These are phyloP conservation scores for Craspedostauros australis DNA, from an alignment of 108 stramenopile genomes.

Conservation along the genomic window DNA sequence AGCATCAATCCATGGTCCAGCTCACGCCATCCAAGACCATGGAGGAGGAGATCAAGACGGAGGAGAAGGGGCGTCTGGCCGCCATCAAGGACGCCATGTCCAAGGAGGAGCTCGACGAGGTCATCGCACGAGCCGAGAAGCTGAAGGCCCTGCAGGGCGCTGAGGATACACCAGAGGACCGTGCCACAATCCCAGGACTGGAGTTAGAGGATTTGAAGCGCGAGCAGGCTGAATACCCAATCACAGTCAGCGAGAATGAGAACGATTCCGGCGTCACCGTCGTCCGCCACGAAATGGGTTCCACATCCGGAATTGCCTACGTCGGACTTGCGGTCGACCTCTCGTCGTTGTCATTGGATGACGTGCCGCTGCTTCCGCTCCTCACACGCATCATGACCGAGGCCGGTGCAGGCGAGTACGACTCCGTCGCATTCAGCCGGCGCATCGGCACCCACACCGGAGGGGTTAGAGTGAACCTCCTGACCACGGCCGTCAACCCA, in stretches of 20 bases:
- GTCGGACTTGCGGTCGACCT: conserved; percentile 73
- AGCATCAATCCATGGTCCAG: conserved; percentile 88
- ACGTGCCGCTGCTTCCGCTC: conserved; percentile 83
- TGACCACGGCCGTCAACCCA: conserved; percentile 64
- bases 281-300: conserved; percentile 79
- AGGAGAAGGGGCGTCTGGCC: conserved; percentile 70
- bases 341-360: conserved; percentile 71
- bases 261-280: conserved; percentile 74
- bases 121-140: conserved; percentile 76
- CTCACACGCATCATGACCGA: conserved; percentile 87
- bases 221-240: conserved; percentile 85
- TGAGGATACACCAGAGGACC: conserved; percentile 89
- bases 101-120: conserved; percentile 68
- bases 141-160: conserved; percentile 86
- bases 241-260: conserved; percentile 72
- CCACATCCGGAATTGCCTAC: conserved; percentile 93
- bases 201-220: conserved; percentile 82
- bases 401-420: conserved; percentile 85
- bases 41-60: conserved; percentile 74
- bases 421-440: conserved; percentile 77
- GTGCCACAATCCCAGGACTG: conserved; percentile 89
- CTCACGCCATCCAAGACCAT: conserved; percentile 84
- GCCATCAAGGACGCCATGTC: conserved; percentile 75
- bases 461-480: conserved; percentile 56
- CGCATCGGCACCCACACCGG: conserved; percentile 87